These are phyloP conservation scores for Rhizopogon vesiculosus DNA, from an alignment of 768 basidiomycete species.

Conservation along the genomic window DNA sequence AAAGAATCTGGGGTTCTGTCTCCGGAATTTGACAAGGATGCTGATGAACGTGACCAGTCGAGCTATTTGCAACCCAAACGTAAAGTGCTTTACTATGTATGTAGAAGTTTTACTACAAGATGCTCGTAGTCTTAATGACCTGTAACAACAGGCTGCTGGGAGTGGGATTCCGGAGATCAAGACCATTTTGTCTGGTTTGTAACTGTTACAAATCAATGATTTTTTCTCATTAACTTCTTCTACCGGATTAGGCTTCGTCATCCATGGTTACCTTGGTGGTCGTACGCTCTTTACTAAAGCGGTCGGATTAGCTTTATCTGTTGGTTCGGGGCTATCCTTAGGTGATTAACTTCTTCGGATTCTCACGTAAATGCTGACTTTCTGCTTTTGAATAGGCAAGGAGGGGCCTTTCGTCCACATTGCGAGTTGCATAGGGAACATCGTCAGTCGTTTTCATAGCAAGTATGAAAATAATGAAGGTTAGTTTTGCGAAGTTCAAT, in stretches of 20 bases:
- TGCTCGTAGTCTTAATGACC: slow-evolving; percentile 1
- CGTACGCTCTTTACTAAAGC: slow-evolving; percentile 88
- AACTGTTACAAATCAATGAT: neutral
- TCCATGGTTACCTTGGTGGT: slow-evolving; percentile 93
- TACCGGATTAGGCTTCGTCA: slow-evolving; percentile 71
- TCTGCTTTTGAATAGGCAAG: slow-evolving; percentile 37
- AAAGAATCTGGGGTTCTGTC: slow-evolving; percentile 80
- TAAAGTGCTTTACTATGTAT: slow-evolving; percentile 79
- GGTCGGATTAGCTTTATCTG: slow-evolving; percentile 83
- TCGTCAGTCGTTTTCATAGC: slow-evolving; percentile 74
- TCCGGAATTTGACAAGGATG: slow-evolving; percentile 38
- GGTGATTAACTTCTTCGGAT: slow-evolving; percentile 35
- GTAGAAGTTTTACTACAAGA: slow-evolving; percentile 22
- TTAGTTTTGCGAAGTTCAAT: slow-evolving; percentile 20
- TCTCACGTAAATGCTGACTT: neutral
- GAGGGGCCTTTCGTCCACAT: slow-evolving; percentile 89
- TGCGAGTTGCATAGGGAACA: slow-evolving; percentile 89
- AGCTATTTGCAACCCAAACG: slow-evolving; percentile 39
- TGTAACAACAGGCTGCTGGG: slow-evolving; percentile 69
- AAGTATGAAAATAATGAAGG: slow-evolving; percentile 98
- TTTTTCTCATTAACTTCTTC: slow-evolving; percentile 6
- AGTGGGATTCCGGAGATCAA: slow-evolving; percentile 98
- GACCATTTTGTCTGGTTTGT: slow-evolving; percentile 77
- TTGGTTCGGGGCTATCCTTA: slow-evolving; percentile 87
- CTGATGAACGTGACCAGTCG: slow-evolving; percentile 12